phyloP scores from a whole-genome alignment of 1,139 yeast species.

The Candida sp. region DNA sequence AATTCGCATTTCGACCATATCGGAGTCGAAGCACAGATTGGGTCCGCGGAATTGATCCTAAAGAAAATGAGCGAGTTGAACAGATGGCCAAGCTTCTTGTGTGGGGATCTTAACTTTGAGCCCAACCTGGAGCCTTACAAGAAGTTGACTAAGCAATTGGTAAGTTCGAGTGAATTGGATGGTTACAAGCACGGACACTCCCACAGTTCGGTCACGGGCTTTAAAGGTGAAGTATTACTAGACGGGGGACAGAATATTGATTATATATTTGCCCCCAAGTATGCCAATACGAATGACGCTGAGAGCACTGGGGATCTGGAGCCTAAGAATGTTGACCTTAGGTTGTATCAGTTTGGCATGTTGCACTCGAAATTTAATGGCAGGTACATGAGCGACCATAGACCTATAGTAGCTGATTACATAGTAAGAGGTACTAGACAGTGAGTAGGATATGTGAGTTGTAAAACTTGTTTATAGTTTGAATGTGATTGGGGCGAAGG shows the following conservation, averaged over 20 bases:
- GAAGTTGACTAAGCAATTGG: conserved; percentile 31
- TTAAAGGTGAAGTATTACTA: conserved; percentile 35
- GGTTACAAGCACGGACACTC: conserved; percentile 46
- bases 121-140: conserved; percentile 54
- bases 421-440: not conserved
- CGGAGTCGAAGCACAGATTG: conserved; percentile 50
- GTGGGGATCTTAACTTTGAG: conserved; percentile 60
- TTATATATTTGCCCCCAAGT: conserved; percentile 49
- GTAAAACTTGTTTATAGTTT: too few relatives aligned
- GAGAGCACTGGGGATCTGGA: conserved; percentile 15
- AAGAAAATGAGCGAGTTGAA: conserved; percentile 39
- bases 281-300: conserved; percentile 28
- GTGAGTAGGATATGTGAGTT: not conserved
- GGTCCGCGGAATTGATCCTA: conserved; percentile 51
- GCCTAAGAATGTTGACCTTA: conserved; percentile 19
- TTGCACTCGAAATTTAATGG: conserved; percentile 50
- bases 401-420: conserved; percentile 56
- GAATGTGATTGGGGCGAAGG: not conserved
- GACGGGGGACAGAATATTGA: conserved; percentile 48
- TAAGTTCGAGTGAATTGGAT: conserved; percentile 32
- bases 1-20: conserved; percentile 64
- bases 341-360: conserved; percentile 42
- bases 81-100: conserved; percentile 39
- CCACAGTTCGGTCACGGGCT: conserved; percentile 54
- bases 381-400: conserved; percentile 54